These are phyloP conservation scores for Metschnikowia shivogae DNA, from an alignment of 805 yeast species.

Conservation along the genomic window DNA sequence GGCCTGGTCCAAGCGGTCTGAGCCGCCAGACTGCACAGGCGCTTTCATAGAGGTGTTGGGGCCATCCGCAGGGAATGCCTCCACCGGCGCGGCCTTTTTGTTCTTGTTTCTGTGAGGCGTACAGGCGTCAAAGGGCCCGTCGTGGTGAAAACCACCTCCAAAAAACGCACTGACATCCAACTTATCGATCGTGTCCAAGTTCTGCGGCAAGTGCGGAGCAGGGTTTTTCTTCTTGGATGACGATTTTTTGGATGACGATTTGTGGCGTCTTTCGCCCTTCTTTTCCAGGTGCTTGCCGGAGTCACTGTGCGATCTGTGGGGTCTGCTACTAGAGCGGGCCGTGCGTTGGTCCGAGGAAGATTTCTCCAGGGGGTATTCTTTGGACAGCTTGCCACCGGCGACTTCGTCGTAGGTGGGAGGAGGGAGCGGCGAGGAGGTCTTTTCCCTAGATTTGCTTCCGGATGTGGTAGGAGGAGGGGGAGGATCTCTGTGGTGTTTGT, in stretches of 20 bases:
- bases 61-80: slow-evolving; percentile 94
- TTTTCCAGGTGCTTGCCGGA: slow-evolving; percentile 14
- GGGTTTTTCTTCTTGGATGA: slow-evolving; percentile 41
- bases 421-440: slow-evolving; percentile 27
- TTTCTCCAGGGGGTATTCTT: slow-evolving; percentile 55
- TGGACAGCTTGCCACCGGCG: slow-evolving; percentile 45
- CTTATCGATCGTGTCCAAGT: slow-evolving; percentile 90
- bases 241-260: slow-evolving; percentile 20
- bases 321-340: slow-evolving; percentile 15
- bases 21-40: slow-evolving; percentile 43
- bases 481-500: slow-evolving; percentile 34
- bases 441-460: slow-evolving; percentile 10
- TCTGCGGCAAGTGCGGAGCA: slow-evolving; percentile 53
- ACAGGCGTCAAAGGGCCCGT: slow-evolving; percentile 98
- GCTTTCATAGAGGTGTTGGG: slow-evolving; percentile 86
- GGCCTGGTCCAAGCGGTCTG: slow-evolving; percentile 63
- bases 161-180: slow-evolving; percentile 93
- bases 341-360: slow-evolving; percentile 11
- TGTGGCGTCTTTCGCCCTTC: slow-evolving; percentile 14
- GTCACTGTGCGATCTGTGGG: slow-evolving; percentile 20
- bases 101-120: slow-evolving; percentile 91
- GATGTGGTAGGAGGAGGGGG: slow-evolving; percentile 27
- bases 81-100: slow-evolving; percentile 76
- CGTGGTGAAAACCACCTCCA: slow-evolving; percentile 95
- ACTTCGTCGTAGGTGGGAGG: slow-evolving; percentile 74